Base-by-base conservation (phyloP, 306 rosid species). In the Canavalia gladiata region DNA sequence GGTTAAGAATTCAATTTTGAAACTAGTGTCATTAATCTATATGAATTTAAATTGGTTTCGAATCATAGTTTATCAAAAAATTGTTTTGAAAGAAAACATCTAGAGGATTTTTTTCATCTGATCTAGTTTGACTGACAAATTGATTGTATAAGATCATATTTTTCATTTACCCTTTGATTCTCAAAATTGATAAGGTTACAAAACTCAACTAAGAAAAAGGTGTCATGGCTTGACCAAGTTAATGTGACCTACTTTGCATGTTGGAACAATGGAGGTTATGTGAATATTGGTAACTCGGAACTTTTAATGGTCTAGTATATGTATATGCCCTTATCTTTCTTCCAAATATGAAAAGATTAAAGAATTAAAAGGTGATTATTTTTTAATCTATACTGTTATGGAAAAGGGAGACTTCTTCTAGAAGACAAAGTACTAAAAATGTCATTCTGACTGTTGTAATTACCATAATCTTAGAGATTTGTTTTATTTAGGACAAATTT, bases 151-250 rank as follows among this genome's bases (percentile, higher is more conserved):
- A 49, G 10, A 35, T 34, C 28, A 11, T 3, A 29, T 5, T 56
- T 58, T 56, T 78, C 34, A 68, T 68, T 54, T 78, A 10, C 12
- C 7, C 13, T 33, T 39, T 57, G 35, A 68, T 43, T 68, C 50
- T 18, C 70, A 68, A 30, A 67, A 12, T 62, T 7, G 10, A 51
- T 8, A 49, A 66, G 55, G 66, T 51, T 65, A 37, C 33, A 25
- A 11, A 50, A 51, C 73, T 30, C 28, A n/a, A 55, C 28, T 18
- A 4, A 41, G 13, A 6, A 41, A 11, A 5, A 79, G 58, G 41
- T 33, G 51, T 43, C 10, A 30, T 34, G 11, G 4, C 41, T 18
- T 60, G 58, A 56, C 29, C 45, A 68, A 56, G 76, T 30, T 41
- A 18, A 30, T 66, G 57, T 41, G 55, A 29, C 51, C 51, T 51